Evolutionary conservation across 2,329 filamentous ascomycete genomes (phyloP).

Genomic region (Ceratocystis cubensis): DNA sequence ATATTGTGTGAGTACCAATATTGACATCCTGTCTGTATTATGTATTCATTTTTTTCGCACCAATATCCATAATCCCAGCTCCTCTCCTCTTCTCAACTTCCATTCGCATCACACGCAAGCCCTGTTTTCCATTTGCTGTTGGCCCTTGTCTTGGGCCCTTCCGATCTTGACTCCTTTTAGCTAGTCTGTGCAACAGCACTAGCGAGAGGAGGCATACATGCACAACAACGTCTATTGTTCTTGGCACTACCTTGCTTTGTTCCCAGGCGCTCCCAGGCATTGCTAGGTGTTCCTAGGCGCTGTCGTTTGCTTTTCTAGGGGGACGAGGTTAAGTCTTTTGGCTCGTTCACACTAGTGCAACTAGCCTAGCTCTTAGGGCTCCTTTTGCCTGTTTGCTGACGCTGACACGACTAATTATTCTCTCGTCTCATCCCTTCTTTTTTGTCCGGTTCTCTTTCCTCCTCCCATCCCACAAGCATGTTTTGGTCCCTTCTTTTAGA

Average conservation of each 20-base stretch:
- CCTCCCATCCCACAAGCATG: no score
- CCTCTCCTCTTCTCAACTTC: not conserved
- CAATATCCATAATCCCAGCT: not conserved
- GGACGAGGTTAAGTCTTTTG: no score
- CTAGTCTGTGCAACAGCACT: slow-evolving; percentile 11
- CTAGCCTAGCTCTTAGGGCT: not conserved
- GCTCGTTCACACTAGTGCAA: not conserved
- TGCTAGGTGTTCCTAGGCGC: not conserved
- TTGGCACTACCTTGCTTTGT: not conserved
- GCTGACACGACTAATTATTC: not conserved
- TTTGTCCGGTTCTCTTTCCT: not conserved
- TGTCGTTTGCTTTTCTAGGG: not conserved
- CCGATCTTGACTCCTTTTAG: slow-evolving; percentile 9
- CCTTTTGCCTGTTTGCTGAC: not conserved
- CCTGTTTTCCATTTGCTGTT: not conserved
- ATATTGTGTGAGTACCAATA: no score
- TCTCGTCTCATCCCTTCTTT: not conserved
- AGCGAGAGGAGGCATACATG: slow-evolving; percentile 1
- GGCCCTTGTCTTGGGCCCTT: slow-evolving; percentile 1
- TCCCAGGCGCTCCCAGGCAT: not conserved
- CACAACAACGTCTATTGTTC: slow-evolving; percentile 11
- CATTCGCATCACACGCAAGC: not conserved
- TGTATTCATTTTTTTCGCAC: not conserved
- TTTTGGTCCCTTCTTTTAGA: no score
- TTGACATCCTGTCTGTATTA: not conserved